Evolutionary conservation across 371 early-diverging fungal genomes (phyloP).

Genomic region (Mucor circinelloides): DNA sequence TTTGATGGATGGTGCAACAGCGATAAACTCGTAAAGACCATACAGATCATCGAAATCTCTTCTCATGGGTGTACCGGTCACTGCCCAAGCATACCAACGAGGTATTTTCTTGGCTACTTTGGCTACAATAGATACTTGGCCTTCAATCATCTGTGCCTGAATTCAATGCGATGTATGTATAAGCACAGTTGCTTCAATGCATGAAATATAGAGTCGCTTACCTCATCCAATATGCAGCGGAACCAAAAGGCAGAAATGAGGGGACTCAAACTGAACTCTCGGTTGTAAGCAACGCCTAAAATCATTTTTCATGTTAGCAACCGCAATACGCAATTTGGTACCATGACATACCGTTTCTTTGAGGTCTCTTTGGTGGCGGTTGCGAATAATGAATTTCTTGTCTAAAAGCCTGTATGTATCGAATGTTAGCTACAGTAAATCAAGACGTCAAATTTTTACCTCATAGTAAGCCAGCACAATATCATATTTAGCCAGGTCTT

Average conservation of each 20-base stretch:
- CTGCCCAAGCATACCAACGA: slow-evolving; percentile 65
- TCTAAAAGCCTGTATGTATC: slow-evolving; percentile 42
- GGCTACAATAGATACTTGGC: slow-evolving; percentile 38
- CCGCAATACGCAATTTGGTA: background rate
- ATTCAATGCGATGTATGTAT: slow-evolving; percentile 9
- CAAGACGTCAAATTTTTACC: too few relatives aligned
- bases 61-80: slow-evolving; percentile 73
- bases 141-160: slow-evolving; percentile 71
- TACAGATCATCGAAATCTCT: slow-evolving; percentile 52
- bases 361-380: slow-evolving; percentile 26
- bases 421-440: too few relatives aligned
- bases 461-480: slow-evolving; percentile 65
- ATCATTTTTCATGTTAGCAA: background rate
- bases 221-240: slow-evolving; percentile 58
- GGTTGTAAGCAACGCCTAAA: background rate
- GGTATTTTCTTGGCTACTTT: slow-evolving; percentile 64
- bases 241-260: slow-evolving; percentile 62
- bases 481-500: slow-evolving; percentile 47
- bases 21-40: slow-evolving; percentile 54
- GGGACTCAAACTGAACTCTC: slow-evolving; percentile 40
- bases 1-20: slow-evolving; percentile 31
- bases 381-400: slow-evolving; percentile 55
- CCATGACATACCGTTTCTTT: slow-evolving; percentile 24
- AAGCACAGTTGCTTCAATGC: slow-evolving; percentile 26
- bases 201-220: too few relatives aligned